Conservation (phyloP, 73 alveolate genomes). For the Durusdinium trenchii region DNA sequence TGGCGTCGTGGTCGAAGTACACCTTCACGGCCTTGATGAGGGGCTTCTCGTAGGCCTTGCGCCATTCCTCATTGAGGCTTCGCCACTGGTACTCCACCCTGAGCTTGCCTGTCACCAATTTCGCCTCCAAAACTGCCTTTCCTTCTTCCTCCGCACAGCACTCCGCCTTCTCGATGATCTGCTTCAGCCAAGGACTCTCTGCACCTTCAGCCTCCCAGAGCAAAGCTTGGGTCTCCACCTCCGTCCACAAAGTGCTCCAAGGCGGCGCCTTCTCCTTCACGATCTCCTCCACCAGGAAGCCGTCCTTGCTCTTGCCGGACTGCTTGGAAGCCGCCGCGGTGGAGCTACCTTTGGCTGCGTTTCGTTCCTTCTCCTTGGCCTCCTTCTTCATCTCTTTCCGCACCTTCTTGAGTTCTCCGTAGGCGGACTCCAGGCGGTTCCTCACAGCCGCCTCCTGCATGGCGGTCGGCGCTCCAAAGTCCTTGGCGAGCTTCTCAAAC, state of each 20-base stretch:
- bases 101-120: constrained; percentile 1
- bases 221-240: neutral
- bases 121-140: neutral
- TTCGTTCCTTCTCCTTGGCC: neutral
- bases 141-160: neutral
- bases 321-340: neutral
- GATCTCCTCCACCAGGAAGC: neutral
- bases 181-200: neutral
- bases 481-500: neutral
- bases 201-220: neutral
- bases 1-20: neutral
- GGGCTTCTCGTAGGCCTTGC: neutral
- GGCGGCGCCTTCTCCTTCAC: neutral
- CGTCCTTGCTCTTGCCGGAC: neutral
- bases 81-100: constrained; percentile 14
- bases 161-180: neutral
- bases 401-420: neutral
- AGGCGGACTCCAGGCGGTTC: neutral
- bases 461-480: neutral
- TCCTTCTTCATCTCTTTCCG: neutral
- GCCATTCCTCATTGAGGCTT: neutral
- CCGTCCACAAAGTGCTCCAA: neutral
- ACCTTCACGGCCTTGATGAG: constrained; percentile 10
- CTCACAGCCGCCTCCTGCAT: neutral
- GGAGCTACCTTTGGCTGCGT: neutral